Evolutionary conservation across 106 monocot species (phyloP), one percentile per base, ranked within the genome.

Genomic region (Dendrobium huoshanense): DNA sequence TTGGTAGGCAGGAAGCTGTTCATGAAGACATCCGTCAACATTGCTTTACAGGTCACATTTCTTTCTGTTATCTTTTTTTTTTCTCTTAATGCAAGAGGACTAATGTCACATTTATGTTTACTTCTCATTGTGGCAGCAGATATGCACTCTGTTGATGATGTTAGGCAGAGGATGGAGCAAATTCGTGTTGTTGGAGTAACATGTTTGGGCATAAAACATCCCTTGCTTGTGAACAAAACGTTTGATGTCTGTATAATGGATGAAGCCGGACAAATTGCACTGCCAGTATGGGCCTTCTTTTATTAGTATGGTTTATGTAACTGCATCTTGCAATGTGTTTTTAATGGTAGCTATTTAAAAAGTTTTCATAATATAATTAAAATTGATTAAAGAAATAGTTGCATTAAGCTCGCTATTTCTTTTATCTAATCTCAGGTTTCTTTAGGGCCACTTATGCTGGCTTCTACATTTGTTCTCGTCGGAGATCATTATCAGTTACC

Each of bases 401-500:
- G 11, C 70, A 70, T 13, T 31, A 37, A 70, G 10, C 6, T 70
- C 70, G 37, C 22, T 15, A 16, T 73, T 5, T 74, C 74, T 74
- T 42, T 76, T 6, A 74, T 20, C 42, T 41, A 43, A 48, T 76
- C 9, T 81, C 83, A 98, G 98, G 95, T 98, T 4, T 91, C 99
- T 58, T 83, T 99, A 81, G 99, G 99, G 59, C 99, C 95, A 55
- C 87, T 99, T 81, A 99, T 99, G 99, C 87, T 95, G 83, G 95
- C 99, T 78, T 90, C 92, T 79, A 95, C 75, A 54, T 99, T 99
- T 84, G 92, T 95, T 83, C 92, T 99, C 75, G 99, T 99, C 86
- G 99, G 99, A 77, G 99, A 99, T 73, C 99, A 93, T 82, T 99
- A 99, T 80, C 99, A 99, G 81, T 88, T 99, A 70, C 99, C 99